These are phyloP conservation scores for Mastigamoeba balamuthi DNA, from an alignment of 78 protist species.

Conservation along the genomic window DNA sequence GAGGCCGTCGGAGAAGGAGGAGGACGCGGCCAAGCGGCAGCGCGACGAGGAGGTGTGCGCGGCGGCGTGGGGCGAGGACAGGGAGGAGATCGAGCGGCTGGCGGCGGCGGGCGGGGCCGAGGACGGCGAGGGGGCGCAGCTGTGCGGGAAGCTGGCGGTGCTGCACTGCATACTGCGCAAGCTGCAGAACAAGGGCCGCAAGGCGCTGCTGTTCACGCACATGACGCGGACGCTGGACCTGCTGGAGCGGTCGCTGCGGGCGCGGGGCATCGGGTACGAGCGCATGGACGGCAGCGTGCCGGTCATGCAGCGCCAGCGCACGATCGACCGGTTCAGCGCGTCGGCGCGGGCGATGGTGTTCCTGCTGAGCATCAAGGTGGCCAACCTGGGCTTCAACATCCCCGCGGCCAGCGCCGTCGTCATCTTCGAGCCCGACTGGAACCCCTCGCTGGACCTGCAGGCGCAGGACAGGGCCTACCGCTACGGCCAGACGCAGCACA, in stretches of 20 bases:
- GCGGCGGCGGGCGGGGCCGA: too few relatives aligned
- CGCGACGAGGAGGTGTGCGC: too few relatives aligned
- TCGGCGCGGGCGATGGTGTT: too few relatives aligned
- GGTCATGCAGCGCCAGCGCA: neutral
- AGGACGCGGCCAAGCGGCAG: too few relatives aligned
- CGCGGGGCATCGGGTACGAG: too few relatives aligned
- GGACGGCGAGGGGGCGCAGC: neutral
- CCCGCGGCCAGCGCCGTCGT: conserved; percentile 21
- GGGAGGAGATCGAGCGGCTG: too few relatives aligned
- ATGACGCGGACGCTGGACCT: neutral
- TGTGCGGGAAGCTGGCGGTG: neutral
- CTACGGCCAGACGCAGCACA: conserved; percentile 18
- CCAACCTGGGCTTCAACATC: conserved; percentile 49
- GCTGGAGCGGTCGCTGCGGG: too few relatives aligned
- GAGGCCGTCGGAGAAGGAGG: too few relatives aligned
- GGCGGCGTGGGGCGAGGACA: too few relatives aligned
- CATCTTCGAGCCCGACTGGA: conserved; percentile 46
- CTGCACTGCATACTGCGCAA: neutral
- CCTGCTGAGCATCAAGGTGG: conserved; percentile 44
- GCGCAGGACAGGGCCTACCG: conserved; percentile 54
- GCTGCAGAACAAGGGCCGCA: neutral
- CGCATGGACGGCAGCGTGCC: conserved; percentile 46
- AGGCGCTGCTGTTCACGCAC: neutral
- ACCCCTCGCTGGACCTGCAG: conserved; percentile 37
- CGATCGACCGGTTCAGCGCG: conserved; percentile 28